phyloP scores from a whole-genome alignment of 2,329 filamentous ascomycete genomes.

The Alternaria incomplexa region DNA sequence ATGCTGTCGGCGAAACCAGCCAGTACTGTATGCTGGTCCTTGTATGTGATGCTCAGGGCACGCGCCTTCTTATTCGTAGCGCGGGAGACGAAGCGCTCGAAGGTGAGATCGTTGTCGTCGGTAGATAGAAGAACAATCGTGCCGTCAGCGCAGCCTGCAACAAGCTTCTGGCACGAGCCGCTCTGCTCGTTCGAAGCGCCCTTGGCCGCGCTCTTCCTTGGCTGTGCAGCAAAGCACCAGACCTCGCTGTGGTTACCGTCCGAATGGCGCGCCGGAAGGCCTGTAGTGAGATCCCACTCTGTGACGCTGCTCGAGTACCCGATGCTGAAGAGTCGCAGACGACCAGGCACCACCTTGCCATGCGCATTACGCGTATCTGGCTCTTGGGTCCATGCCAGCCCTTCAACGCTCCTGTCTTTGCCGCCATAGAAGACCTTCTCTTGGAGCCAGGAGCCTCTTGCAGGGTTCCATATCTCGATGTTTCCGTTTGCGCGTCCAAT shows the following conservation, averaged over 20 bases:
- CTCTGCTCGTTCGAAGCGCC: conserved; percentile 28
- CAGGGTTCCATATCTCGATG: conserved; percentile 97
- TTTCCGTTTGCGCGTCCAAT: conserved; percentile 93
- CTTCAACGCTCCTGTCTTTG: conserved; percentile 85
- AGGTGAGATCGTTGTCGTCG: conserved; percentile 80
- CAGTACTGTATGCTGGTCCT: conserved; percentile 80
- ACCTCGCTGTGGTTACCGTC: conserved; percentile 95
- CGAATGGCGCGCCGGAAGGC: conserved; percentile 77
- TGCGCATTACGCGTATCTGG: conserved; percentile 70
- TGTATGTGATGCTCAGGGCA: conserved; percentile 90
- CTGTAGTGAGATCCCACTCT: conserved; percentile 89
- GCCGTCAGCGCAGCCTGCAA: conserved; percentile 90
- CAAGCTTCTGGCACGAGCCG: conserved; percentile 64
- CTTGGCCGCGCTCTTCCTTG: conserved; percentile 53
- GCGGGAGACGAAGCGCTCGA: conserved; percentile 75
- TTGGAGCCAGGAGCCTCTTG: conserved; percentile 83
- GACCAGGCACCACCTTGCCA: conserved; percentile 69
- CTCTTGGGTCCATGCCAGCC: conserved; percentile 89
- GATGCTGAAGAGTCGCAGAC: conserved; percentile 90
- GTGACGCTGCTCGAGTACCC: conserved; percentile 91
- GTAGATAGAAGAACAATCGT: conserved; percentile 87
- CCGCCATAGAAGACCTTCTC: conserved; percentile 85
- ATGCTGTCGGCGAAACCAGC: conserved; percentile 96
- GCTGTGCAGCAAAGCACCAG: conserved; percentile 93
- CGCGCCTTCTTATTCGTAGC: conserved; percentile 83